A percentile compares a stretch with the other conserved stretches of the same genome.
These are phyloP conservation scores for Eleusine indica DNA, from an alignment of 176 grass and related monocot species.

Conservation along the genomic window DNA sequence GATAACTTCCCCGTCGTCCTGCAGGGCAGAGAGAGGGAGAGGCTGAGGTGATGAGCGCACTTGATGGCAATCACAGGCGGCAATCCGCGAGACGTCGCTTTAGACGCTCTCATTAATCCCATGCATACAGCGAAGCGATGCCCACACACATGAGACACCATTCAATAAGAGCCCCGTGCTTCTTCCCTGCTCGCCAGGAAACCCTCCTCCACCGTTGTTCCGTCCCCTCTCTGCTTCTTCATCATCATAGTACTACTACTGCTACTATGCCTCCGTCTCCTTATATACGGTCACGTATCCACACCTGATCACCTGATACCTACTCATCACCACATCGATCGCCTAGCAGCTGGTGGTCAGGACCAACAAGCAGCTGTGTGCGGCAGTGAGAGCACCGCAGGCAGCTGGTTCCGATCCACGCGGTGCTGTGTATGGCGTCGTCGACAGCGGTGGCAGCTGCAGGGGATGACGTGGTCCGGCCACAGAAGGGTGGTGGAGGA, in stretches of 20 bases:
- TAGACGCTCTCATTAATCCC: slow-evolving; percentile 75
- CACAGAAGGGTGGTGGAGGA: background rate
- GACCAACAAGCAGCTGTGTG: background rate
- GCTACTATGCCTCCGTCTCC: background rate
- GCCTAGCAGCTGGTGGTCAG: background rate
- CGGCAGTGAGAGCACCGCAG: background rate
- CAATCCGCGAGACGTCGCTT: slow-evolving; percentile 72
- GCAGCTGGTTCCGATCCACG: background rate
- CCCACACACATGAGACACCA: slow-evolving; percentile 49
- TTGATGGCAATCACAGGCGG: slow-evolving; percentile 96
- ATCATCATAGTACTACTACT: background rate
- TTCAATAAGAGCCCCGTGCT: slow-evolving; percentile 46
- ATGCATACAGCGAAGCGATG: slow-evolving; percentile 60
- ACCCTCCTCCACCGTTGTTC: slow-evolving; percentile 60
- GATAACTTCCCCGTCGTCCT: background rate
- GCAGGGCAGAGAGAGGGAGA: background rate
- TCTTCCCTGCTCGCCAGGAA: slow-evolving; percentile 80
- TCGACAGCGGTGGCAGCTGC: slow-evolving; percentile 29
- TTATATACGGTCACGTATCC: slow-evolving; percentile 38
- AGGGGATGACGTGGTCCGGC: slow-evolving; percentile 16
- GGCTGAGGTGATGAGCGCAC: slow-evolving; percentile 20
- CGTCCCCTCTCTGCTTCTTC: background rate
- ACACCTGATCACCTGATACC: slow-evolving; percentile 31
- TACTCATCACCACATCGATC: background rate
- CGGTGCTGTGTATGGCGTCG: slow-evolving; percentile 30